A percentile compares a stretch with the other conserved stretches of the same genome.
Conservation (phyloP, 108 stramenopile species). For the Cyclotella cryptica region DNA sequence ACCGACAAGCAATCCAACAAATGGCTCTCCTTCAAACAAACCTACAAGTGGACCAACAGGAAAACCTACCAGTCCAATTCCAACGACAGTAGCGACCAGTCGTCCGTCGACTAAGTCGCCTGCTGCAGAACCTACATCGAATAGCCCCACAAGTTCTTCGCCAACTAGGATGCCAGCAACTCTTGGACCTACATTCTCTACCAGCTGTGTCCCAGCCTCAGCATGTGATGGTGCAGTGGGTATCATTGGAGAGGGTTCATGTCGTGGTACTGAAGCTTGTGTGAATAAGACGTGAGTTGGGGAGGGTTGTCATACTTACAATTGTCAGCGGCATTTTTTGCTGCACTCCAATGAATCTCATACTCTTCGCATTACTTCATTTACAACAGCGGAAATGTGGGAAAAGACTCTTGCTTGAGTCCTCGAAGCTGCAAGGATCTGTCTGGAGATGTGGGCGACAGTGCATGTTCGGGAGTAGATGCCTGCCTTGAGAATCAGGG, state of each 20-base stretch:
- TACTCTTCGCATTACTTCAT: neutral
- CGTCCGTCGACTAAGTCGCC: neutral
- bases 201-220: neutral
- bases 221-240: conserved; percentile 14
- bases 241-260: neutral
- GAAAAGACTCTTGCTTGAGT: neutral
- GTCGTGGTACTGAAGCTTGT: neutral
- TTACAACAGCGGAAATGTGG: neutral
- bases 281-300: conserved; percentile 1
- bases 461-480: neutral
- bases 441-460: neutral
- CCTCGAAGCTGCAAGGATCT: conserved; percentile 1
- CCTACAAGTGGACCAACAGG: neutral
- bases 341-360: neutral
- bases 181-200: neutral
- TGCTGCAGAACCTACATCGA: neutral
- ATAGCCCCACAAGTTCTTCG: neutral
- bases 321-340: neutral
- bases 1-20: neutral
- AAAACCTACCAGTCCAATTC: neutral
- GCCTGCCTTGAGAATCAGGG: neutral
- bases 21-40: neutral
- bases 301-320: neutral
- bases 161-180: neutral
- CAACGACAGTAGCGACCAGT: neutral